Conservation (phyloP, 495 filamentous ascomycete genomes). For the Penicillium taxi region DNA sequence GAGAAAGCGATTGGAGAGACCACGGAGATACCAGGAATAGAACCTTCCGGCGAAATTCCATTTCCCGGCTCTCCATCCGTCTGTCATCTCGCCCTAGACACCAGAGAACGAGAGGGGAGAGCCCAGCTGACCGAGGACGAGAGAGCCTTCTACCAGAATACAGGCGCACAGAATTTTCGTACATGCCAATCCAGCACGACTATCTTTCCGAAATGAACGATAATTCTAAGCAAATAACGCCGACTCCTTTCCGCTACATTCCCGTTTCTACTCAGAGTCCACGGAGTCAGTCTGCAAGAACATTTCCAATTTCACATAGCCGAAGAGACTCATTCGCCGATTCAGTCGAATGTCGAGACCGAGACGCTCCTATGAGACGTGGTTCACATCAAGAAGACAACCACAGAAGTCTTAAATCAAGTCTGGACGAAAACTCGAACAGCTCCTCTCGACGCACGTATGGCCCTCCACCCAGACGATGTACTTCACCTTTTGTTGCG, state of each 20-base stretch:
- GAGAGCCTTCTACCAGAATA: conserved; percentile 4
- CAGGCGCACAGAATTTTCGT: conserved; percentile 25
- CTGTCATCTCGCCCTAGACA: conserved; percentile 23
- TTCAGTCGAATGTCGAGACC: conserved; percentile 2
- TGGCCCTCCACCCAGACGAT: conserved; percentile 11
- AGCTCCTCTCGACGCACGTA: conserved; percentile 1
- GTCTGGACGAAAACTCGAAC: conserved; percentile 4
- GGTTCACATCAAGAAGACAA: conserved; percentile 10
- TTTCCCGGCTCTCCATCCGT: conserved; percentile 28
- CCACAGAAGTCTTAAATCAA: conserved; percentile 8
- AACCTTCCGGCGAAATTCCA: conserved; percentile 18
- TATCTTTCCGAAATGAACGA: conserved; percentile 28
- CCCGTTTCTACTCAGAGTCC: neutral
- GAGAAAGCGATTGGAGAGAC: conserved; percentile 1
- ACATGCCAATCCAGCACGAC: conserved; percentile 28
- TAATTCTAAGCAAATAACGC: conserved; percentile 4
- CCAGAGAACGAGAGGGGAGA: conserved; percentile 2
- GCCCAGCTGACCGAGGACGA: conserved; percentile 6
- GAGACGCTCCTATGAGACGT: neutral
- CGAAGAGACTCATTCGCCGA: conserved; percentile 11
- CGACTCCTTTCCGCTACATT: conserved; percentile 27
- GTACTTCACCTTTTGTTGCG: conserved; percentile 12
- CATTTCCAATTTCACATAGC: conserved; percentile 4
- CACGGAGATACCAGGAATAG: conserved; percentile 6
- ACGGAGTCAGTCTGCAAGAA: conserved; percentile 17